Base-by-base conservation (phyloP, 805 yeast species). In the Danielozyma ontarioensis region DNA sequence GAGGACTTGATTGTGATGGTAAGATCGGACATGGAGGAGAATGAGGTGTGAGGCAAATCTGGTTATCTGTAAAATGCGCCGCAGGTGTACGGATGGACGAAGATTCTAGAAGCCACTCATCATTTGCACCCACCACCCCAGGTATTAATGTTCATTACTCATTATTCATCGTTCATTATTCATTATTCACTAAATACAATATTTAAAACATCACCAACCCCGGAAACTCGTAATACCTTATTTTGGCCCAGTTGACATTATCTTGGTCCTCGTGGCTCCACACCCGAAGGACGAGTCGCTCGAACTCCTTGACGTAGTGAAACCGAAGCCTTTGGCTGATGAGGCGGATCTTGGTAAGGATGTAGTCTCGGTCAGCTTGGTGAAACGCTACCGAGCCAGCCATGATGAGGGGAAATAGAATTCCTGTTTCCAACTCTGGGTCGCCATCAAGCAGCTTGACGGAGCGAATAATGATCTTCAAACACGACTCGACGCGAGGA, bases 1-100 rank as follows among this genome's bases (percentile, higher is more conserved):
- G 94, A 68, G 15, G 67, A 57, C 44, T 66, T 66, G 48, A 66
- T 57, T 28, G 55, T 60, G 35, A 66, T 46, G 31, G 58, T 31
- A 24, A 59, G 47, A 13, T 51, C 56, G 26, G 61, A 38, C 62
- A 57, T 57, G 11, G 27, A 25, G 31, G 34, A 4, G 25, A 29
- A 13, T 27, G 27, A 24, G 12, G 33, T 4, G 15, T 10, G n/a
- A n/a, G n/a, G n/a, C n/a, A n/a, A n/a, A n/a, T n/a, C n/a, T n/a
- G n/a, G n/a, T n/a, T n/a, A n/a, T n/a, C n/a, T n/a, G n/a, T n/a
- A n/a, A n/a, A n/a, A n/a, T n/a, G n/a, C n/a, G n/a, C n/a, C n/a
- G n/a, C n/a, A n/a, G n/a, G n/a, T n/a, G n/a, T n/a, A n/a, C n/a
- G n/a, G n/a, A n/a, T n/a, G n/a, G n/a, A n/a, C n/a, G n/a, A n/a